Conservation (phyloP, 306 rosid species). For the Ammopiptanthus mongolicus region DNA sequence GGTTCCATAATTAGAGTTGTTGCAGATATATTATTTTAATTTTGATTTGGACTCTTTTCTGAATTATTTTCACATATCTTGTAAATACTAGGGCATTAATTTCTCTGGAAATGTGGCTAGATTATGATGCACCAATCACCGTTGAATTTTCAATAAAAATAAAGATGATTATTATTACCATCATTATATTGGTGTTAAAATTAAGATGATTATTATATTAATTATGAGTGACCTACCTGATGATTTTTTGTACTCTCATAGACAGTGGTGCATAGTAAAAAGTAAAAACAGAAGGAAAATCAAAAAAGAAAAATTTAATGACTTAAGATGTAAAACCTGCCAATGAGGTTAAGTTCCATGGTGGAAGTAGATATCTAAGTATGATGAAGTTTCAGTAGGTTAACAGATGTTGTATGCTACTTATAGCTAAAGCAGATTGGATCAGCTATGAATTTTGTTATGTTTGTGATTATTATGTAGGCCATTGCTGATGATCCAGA, state of each 20-base stretch:
- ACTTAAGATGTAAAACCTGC: neutral
- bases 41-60: neutral
- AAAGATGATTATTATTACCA: neutral
- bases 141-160: neutral
- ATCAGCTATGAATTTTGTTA: neutral
- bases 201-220: neutral
- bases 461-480: slow-evolving; percentile 32
- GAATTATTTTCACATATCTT: neutral
- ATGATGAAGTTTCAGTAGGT: neutral
- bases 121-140: neutral
- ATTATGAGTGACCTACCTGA: neutral
- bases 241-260: neutral
- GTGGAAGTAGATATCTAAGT: neutral
- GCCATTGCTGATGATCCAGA: slow-evolving; percentile 70
- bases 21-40: neutral
- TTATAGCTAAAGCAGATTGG: neutral
- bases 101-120: neutral
- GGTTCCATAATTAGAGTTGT: neutral
- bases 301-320: neutral
- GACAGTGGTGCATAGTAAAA: neutral
- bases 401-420: neutral
- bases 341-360: neutral
- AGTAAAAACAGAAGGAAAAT: neutral
- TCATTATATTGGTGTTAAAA: too few relatives aligned
- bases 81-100: neutral